phyloP scores from a whole-genome alignment of 257 asterid species.

The Solanum pennellii region DNA sequence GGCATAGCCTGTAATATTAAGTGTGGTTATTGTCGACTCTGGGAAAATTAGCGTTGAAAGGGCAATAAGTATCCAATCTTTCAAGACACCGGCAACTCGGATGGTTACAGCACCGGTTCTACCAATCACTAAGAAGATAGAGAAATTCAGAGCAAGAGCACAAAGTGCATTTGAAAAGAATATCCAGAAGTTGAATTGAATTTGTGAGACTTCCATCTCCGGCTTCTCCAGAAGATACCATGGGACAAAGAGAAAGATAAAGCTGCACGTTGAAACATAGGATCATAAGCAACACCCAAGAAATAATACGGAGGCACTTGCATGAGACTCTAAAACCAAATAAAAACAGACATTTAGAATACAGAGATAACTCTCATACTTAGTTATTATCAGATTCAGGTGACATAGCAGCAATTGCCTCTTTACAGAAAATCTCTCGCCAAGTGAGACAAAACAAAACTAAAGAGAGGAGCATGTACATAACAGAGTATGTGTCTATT shows the following conservation, averaged over 20 bases:
- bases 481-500: not conserved
- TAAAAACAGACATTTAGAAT: not conserved
- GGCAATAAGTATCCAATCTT: slow-evolving; percentile 98
- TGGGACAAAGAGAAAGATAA: slow-evolving; percentile 83
- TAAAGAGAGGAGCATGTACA: not conserved
- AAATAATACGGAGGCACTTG: not conserved
- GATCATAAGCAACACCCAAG: not conserved
- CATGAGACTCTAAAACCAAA: not conserved
- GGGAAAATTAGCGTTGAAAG: slow-evolving; percentile 91
- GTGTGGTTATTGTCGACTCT: slow-evolving; percentile 75
- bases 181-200: slow-evolving; percentile 84
- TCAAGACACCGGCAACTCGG: slow-evolving; percentile 94
- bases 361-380: not conserved
- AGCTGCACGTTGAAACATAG: slow-evolving; percentile 42
- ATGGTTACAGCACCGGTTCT: slow-evolving; percentile 98
- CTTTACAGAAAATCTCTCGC: not conserved
- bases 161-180: slow-evolving; percentile 95
- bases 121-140: slow-evolving; percentile 88
- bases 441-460: not conserved
- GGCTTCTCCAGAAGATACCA: slow-evolving; percentile 98
- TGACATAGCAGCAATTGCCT: not conserved
- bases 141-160: slow-evolving; percentile 92
- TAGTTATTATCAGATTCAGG: not conserved
- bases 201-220: slow-evolving; percentile 81
- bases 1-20: slow-evolving; percentile 91